Percentiles rank a stretch among this genome's conserved stretches.
phyloP scores from a whole-genome alignment of 768 basidiomycete genomes.

The Leucosporidium yakuticum region DNA sequence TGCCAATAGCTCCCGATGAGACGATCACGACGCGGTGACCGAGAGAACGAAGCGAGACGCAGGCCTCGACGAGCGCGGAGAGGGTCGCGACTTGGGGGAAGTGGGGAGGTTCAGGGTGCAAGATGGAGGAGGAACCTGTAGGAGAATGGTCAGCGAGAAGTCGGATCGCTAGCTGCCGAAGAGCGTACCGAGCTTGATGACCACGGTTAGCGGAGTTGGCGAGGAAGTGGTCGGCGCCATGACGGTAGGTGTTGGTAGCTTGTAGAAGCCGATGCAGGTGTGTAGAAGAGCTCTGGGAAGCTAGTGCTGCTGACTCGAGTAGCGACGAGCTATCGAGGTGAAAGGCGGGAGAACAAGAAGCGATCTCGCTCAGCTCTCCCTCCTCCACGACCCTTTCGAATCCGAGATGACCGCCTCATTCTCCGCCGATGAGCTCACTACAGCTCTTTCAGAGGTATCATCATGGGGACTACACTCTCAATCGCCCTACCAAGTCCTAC shows the following conservation, averaged over 20 bases:
- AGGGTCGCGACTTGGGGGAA: constrained; percentile 84
- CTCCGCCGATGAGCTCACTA: not conserved
- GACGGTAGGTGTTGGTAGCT: not conserved
- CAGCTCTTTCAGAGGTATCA: not conserved
- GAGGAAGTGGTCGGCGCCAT: not conserved
- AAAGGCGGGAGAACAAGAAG: too few relatives aligned
- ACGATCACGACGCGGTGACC: constrained; percentile 95
- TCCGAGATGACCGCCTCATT: not conserved
- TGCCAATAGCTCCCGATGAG: constrained; percentile 94
- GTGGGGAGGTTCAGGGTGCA: constrained; percentile 79
- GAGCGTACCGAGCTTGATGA: constrained; percentile 31
- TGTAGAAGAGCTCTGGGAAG: too few relatives aligned
- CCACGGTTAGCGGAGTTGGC: constrained; percentile 16
- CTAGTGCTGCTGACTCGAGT: too few relatives aligned
- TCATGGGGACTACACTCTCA: not conserved
- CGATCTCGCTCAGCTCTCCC: too few relatives aligned
- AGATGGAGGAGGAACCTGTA: constrained; percentile 89
- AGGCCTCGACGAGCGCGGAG: constrained; percentile 86
- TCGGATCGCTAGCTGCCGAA: too few relatives aligned
- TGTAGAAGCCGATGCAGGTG: too few relatives aligned
- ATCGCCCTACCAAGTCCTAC: not conserved
- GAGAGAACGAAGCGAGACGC: constrained; percentile 62
- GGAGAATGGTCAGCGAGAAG: not conserved
- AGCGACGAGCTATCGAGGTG: too few relatives aligned
- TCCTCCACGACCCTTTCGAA: too few relatives aligned